phyloP scores from a whole-genome alignment of 73 alveolate species.

The Stentor coeruleus region DNA sequence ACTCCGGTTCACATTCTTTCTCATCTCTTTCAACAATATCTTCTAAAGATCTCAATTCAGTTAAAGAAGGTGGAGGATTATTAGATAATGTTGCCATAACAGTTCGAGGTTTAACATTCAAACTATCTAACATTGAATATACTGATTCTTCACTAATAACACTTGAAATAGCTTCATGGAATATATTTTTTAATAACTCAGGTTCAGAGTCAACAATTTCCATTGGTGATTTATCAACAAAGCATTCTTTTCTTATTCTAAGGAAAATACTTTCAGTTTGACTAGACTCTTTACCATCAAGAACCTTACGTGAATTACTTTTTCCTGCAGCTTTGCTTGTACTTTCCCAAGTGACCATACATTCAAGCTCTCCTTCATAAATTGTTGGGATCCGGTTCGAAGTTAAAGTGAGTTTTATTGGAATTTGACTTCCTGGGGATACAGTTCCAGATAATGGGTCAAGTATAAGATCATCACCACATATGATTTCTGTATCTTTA shows the following conservation, averaged over 20 bases:
- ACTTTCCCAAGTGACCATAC: slow-evolving; percentile 80
- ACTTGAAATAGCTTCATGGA: slow-evolving; percentile 3
- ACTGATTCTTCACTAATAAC: not conserved
- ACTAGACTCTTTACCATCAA: slow-evolving; percentile 33
- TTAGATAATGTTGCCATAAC: not conserved
- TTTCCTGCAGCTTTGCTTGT: slow-evolving; percentile 17
- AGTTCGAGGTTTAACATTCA: slow-evolving; percentile 19
- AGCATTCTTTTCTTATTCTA: slow-evolving; percentile 61
- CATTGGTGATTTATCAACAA: slow-evolving; percentile 4
- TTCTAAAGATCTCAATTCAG: slow-evolving; percentile 27
- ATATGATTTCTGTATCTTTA: slow-evolving; percentile 44
- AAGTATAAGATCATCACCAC: slow-evolving; percentile 81
- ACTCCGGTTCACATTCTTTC: slow-evolving; percentile 40
- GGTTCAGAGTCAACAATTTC: slow-evolving; percentile 17
- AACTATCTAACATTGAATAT: not conserved
- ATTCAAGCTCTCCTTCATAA: slow-evolving; percentile 89
- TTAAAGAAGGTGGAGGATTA: not conserved
- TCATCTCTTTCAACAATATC: slow-evolving; percentile 26
- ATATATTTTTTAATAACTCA: slow-evolving; percentile 11
- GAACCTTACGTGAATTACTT: slow-evolving; percentile 36
- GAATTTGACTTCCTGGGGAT: slow-evolving; percentile 68
- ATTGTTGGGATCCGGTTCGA: slow-evolving; percentile 74
- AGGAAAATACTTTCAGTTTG: slow-evolving; percentile 58
- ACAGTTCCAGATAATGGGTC: slow-evolving; percentile 77
- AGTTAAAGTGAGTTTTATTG: slow-evolving; percentile 67